These are phyloP conservation scores for Lavandula angustifolia DNA, from an alignment of 257 asterid genomes.

Conservation along the genomic window DNA sequence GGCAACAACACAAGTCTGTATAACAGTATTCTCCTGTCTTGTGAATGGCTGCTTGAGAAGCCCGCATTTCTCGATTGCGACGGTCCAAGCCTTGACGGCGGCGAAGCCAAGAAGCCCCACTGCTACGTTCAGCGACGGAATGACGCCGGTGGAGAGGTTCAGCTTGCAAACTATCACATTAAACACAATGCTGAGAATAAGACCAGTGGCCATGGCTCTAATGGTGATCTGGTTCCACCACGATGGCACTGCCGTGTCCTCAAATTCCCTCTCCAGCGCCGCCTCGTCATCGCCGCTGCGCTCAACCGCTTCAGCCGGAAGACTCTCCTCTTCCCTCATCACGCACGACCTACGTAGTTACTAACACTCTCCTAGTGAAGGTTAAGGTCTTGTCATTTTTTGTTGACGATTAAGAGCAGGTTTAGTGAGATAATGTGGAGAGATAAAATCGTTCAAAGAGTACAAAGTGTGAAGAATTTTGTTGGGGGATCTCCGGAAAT, in stretches of 20 bases:
- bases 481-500: too few species aligned
- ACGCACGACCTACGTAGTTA: not conserved
- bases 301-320: not conserved
- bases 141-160: constrained; percentile 68
- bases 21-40: constrained; percentile 73
- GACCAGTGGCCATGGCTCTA: constrained; percentile 49
- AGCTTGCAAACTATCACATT: constrained; percentile 68
- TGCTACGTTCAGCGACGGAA: constrained; percentile 74
- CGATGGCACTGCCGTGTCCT: constrained; percentile 42
- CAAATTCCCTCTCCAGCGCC: constrained; percentile 45
- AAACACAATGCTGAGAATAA: constrained; percentile 51
- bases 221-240: constrained; percentile 58
- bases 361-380: too few species aligned
- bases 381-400: not conserved
- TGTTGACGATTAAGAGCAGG: not conserved
- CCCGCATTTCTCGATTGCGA: constrained; percentile 40
- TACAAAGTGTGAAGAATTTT: too few species aligned
- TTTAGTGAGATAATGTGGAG: too few species aligned
- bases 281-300: not conserved
- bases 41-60: constrained; percentile 62
- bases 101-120: constrained; percentile 74
- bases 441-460: too few species aligned
- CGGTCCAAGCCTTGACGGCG: constrained; percentile 48
- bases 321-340: constrained; percentile 4
- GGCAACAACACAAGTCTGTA: constrained; percentile 72